Evolutionary conservation across 2,329 filamentous ascomycete species (phyloP).

Genomic region (Monosporascus sp.): DNA sequence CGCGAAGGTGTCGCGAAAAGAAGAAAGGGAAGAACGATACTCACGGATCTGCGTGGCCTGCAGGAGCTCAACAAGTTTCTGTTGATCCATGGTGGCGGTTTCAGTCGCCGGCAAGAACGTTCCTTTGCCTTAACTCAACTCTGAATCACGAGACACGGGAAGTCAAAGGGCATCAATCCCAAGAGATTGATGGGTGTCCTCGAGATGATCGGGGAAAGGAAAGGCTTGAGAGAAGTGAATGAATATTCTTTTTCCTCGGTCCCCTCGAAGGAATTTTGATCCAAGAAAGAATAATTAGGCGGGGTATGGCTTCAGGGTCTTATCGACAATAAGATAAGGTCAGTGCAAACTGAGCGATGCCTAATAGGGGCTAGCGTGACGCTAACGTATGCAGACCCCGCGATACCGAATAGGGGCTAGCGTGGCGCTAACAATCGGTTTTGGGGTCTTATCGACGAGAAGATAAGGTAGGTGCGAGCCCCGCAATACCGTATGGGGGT

Average conservation of each 20-base stretch:
- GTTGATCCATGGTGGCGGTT: slow-evolving; percentile 60
- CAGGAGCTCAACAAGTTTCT: slow-evolving; percentile 80
- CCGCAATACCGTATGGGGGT: background rate
- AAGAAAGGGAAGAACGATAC: slow-evolving; percentile 30
- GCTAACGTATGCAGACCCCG: background rate
- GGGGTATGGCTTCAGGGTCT: background rate
- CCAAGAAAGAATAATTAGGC: background rate
- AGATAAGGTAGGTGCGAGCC: background rate
- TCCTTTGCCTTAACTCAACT: background rate
- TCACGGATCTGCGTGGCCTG: slow-evolving; percentile 82
- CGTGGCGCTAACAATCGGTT: background rate
- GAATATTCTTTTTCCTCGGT: background rate
- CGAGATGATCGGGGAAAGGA: background rate
- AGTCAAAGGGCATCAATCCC: background rate
- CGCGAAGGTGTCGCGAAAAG: background rate
- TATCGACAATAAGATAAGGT: background rate
- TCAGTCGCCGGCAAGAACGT: background rate
- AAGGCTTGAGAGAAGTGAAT: background rate
- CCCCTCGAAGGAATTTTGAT: background rate
- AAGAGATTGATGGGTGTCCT: background rate
- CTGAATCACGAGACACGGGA: background rate
- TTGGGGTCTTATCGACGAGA: background rate
- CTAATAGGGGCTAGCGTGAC: background rate
- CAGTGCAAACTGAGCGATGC: background rate
- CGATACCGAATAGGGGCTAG: background rate